Evolutionary conservation across 2,329 filamentous ascomycete species (phyloP).

Genomic region (Penicillium palitans): DNA sequence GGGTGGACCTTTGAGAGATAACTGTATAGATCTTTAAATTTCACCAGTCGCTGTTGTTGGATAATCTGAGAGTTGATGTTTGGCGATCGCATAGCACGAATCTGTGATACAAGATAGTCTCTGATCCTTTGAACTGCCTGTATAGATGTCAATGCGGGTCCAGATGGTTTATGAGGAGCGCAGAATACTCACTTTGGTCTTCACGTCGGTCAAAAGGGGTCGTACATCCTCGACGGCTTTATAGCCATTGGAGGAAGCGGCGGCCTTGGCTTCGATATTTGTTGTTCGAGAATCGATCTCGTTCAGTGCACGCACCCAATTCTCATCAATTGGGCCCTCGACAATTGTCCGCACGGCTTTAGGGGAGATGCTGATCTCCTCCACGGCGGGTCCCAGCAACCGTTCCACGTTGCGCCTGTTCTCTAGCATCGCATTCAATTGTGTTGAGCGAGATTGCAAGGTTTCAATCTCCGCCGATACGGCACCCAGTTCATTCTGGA

Average conservation of each 20-base stretch:
- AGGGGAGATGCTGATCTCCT: conserved; percentile 87
- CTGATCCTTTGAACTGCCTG: conserved; percentile 89
- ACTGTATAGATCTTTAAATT: conserved; percentile 81
- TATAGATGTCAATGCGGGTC: conserved; percentile 11
- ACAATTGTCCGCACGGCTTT: conserved; percentile 79
- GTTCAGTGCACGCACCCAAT: conserved; percentile 77
- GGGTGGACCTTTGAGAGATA: conserved; percentile 83
- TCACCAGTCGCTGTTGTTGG: conserved; percentile 86
- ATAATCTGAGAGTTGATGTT: conserved; percentile 97
- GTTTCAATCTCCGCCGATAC: conserved; percentile 96
- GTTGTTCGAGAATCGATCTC: conserved; percentile 79
- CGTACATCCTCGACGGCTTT: conserved; percentile 82
- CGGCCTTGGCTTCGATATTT: conserved; percentile 67
- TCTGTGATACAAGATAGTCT: conserved; percentile 90
- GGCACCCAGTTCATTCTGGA: conserved; percentile 86
- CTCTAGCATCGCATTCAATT: conserved; percentile 79
- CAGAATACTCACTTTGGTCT: conserved; percentile 63
- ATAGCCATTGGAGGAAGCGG: conserved; percentile 60
- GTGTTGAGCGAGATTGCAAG: conserved; percentile 79
- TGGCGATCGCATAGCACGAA: conserved; percentile 89
- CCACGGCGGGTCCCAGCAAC: conserved; percentile 80
- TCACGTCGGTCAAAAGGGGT: conserved; percentile 80
- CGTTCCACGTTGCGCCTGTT: conserved; percentile 90
- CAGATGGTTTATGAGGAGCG: not conserved
- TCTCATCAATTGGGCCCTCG: conserved; percentile 85